phyloP scores from a whole-genome alignment of 2,329 filamentous ascomycete species.

The Periconia macrospinosa region DNA sequence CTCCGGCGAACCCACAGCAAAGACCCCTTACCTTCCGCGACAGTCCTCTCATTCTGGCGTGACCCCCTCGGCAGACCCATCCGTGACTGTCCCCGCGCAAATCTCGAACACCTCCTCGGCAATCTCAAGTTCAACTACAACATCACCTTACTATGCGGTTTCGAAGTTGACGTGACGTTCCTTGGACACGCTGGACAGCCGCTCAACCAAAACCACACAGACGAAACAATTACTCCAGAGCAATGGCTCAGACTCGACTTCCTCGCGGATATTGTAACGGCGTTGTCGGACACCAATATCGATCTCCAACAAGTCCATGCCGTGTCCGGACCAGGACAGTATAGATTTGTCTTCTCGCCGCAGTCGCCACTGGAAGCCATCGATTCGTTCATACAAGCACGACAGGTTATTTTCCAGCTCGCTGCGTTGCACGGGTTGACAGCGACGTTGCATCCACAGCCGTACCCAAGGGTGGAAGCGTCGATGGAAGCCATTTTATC shows the following conservation, averaged over 20 bases:
- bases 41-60: slow-evolving; percentile 67
- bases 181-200: slow-evolving; percentile 52
- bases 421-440: slow-evolving; percentile 65
- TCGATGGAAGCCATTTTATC: slow-evolving; percentile 72
- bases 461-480: slow-evolving; percentile 63
- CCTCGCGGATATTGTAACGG: slow-evolving; percentile 66
- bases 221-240: slow-evolving; percentile 67
- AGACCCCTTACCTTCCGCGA: slow-evolving; percentile 58
- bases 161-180: slow-evolving; percentile 81
- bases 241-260: slow-evolving; percentile 62
- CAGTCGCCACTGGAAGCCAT: slow-evolving; percentile 66
- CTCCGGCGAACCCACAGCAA: slow-evolving; percentile 57
- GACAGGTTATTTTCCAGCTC: slow-evolving; percentile 68
- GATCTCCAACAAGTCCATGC: slow-evolving; percentile 73
- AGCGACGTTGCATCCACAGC: slow-evolving; percentile 75
- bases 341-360: slow-evolving; percentile 72
- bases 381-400: slow-evolving; percentile 70
- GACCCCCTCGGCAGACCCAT: slow-evolving; percentile 57
- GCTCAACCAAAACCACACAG: slow-evolving; percentile 67
- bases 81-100: slow-evolving; percentile 61
- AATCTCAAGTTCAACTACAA: slow-evolving; percentile 54
- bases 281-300: slow-evolving; percentile 64
- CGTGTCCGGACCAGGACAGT: slow-evolving; percentile 74
- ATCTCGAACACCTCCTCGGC: slow-evolving; percentile 52
- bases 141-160: slow-evolving; percentile 69